Evolutionary conservation across 2,329 filamentous ascomycete genomes (phyloP), one percentile per base, ranked within the genome.

Genomic region (Aspergillus candidus): DNA sequence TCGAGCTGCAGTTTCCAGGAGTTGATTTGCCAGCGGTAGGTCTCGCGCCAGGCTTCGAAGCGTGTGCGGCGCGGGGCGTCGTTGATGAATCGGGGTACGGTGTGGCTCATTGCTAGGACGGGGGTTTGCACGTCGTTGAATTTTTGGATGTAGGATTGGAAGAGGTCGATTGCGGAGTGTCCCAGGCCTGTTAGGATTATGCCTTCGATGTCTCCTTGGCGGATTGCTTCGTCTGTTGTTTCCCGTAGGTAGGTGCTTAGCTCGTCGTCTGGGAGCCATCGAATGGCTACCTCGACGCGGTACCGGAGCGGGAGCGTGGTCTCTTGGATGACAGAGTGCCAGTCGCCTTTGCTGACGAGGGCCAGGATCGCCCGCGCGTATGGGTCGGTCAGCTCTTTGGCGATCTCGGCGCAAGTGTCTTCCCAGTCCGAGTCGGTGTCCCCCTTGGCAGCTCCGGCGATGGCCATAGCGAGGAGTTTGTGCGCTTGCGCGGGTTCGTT

Each of bases 111-210:
- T 22, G 77, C 76, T 1, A 83, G 66, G 0, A 83, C 79, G 1
- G 79, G 75, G 2, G 79, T 81, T 63, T 84, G 80, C 1, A 83
- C 62, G 51, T 83, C 80, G 45, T 76, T 74, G 55, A 76, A 80
- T 41, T 74, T 75, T 41, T 70, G 69, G 47, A 83, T 76, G 57
- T 82, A 82, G 6, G 73, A 75, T 53, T 78, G 73, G 49, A 84
- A 76, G 31, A 84, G 71, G 37, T 79, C 74, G 60, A 83, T 73
- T 4, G 75, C 74, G 43, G 72, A 69, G 45, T 79, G 74, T 3
- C 73, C 73, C 6, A 83, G 70, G 6, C 80, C 80, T 0, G 80
- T 84, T 7, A 84, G 71, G 11, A 82, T 66, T 6, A 83, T 68
- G 8, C 80, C 80, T 63, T 82, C 78, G 41, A 81, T 73, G 52